Evolutionary conservation across 208 protist genomes (phyloP), one percentile per base, ranked within the genome.

Genomic region (Trypanosoma brucei): DNA sequence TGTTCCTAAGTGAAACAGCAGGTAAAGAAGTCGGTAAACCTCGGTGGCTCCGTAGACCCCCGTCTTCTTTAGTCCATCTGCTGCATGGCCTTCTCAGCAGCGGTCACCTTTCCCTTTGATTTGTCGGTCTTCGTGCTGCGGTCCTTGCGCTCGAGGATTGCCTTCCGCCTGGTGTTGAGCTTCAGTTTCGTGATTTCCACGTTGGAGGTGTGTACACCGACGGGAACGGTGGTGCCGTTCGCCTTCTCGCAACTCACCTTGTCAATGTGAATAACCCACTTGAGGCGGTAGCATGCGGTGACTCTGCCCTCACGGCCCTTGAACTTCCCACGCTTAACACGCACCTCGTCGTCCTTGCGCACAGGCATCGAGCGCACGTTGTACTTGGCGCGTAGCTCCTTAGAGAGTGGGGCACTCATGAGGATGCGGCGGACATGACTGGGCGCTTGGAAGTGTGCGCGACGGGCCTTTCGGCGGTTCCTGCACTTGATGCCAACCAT

Each of bases 151-250:
- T 96, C 97, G 48, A 99, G 87, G 69, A 99, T 91, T 40, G 69
- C 74, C 88, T 99, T 98, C 78, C 99, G 96, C 91, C 99, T 86
- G 76, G 97, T 95, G 85, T 98, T 97, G 38, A 99, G 79, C 84
- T 99, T 98, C 71, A 99, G 92, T 87, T 99, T 99, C 72, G 95
- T 99, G 85, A 99, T 98, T 77, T 99, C 89, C 56, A 99, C 92
- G 76, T 99, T 99, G 73, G 98, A 99, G 55, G 98, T 85, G 80
- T 99, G 72, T 82, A 99, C 92, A 74, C 96, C 95, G 59, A 99
- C 87, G 53, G 85, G 64, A 45, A 95, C 92, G 56, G 91, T 94
- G 59, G 79, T 82, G 72, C 97, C 95, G 83, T 97, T 96, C 55
- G 84, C 84, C 92, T 99, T 99, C 77, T 99, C 97, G 45, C 91